phyloP scores from a whole-genome alignment of 2,329 filamentous ascomycete genomes.

The Madurella fahalii region DNA sequence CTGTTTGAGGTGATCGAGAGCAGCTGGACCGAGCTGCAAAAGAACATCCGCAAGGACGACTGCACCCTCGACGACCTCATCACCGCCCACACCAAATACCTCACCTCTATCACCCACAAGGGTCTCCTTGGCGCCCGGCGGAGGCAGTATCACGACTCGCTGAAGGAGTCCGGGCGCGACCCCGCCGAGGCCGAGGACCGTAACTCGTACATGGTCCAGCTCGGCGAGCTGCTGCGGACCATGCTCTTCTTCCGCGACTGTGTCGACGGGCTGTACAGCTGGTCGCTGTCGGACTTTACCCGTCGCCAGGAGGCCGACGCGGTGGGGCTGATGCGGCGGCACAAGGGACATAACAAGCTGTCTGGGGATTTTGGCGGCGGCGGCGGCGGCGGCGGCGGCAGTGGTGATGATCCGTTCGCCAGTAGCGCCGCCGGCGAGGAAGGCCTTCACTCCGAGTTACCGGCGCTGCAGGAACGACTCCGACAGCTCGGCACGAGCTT shows the following conservation, averaged over 20 bases:
- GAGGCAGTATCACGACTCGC: constrained; percentile 36
- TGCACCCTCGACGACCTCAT: constrained; percentile 95
- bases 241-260: constrained; percentile 94
- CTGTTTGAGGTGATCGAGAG: constrained; percentile 97
- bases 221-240: constrained; percentile 85
- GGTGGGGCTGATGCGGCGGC: constrained; percentile 60
- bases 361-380: no score
- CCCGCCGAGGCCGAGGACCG: constrained; percentile 56
- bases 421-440: constrained; percentile 32
- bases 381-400: constrained; percentile 43
- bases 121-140: constrained; percentile 76
- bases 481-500: constrained; percentile 71
- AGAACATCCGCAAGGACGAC: constrained; percentile 74
- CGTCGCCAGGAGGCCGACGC: constrained; percentile 82
- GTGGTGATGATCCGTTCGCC: constrained; percentile 35
- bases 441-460: constrained; percentile 64
- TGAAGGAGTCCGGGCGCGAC: constrained; percentile 33
- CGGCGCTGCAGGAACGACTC: constrained; percentile 70
- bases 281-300: constrained; percentile 91
- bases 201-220: constrained; percentile 79
- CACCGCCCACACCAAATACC: constrained; percentile 81
- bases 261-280: constrained; percentile 90
- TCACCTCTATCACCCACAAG: constrained; percentile 93
- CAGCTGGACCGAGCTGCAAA: constrained; percentile 87
- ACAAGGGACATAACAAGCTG: constrained; percentile 39